Evolutionary conservation across 805 yeast genomes (phyloP), one percentile per base, ranked within the genome.

Genomic region (Pichia paraexigua): DNA sequence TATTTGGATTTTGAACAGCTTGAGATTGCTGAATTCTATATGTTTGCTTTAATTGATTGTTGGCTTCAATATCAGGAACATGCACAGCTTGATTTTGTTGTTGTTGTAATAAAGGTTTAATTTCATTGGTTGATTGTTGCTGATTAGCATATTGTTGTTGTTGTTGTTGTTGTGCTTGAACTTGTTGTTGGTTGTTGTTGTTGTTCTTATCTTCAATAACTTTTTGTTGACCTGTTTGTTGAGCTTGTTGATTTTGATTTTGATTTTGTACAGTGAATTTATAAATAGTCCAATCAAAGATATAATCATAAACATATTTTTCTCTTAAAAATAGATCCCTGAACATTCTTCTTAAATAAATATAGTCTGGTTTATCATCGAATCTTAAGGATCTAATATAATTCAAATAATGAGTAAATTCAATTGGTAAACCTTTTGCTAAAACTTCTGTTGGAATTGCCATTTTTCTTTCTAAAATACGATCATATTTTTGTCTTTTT

Each of bases 361-460:
- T 77, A 68, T 94, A 92, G 70, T 92, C 98, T 12, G 99, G 99
- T 67, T 89, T 89, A 68, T 94, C 98, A 63, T 92, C 98, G 63
- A 94, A 92, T 57, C 96, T 79, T 62, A 92, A 78, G 53, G 94
- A 85, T 61, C 94, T 87, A 53, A 94, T 86, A 67, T 94, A 94
- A 61, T 83, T 81, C 76, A 92, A 77, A 68, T 91, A 92, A 61
- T 86, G 83, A 57, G 85, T 82, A 67, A 92, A 92, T 71, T 92
- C 97, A 47, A 78, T 76, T 21, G 99, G 99, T 60, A 94, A 78
- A 9, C 98, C 98, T 63, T 88, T 82, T 56, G 97, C 91, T 61
- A 92, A 77, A 15, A 82, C 78, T 63, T 87, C 94, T 41, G 91
- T 80, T 25, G 95, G 85, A 10, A 96, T 88, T 47, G 95, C 82